Conservation (phyloP, 1,139 yeast genomes). For the Debaryomyces sp. region DNA sequence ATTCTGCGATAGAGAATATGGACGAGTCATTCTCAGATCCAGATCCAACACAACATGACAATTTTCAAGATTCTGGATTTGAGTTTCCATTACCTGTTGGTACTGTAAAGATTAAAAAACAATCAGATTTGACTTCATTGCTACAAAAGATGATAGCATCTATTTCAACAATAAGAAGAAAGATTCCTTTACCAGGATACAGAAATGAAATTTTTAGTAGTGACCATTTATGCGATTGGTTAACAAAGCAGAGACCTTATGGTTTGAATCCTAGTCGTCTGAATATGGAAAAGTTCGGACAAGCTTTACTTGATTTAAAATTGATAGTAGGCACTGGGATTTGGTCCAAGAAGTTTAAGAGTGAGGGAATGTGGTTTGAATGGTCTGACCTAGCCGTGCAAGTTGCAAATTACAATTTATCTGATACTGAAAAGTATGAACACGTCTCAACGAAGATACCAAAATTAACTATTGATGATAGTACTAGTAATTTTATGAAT, state of each 20-base stretch:
- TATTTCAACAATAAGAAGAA: constrained; percentile 34
- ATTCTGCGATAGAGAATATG: background rate
- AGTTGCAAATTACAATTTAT: constrained; percentile 19
- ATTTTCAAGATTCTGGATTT: constrained; percentile 15
- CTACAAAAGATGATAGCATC: constrained; percentile 26
- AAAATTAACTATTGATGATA: constrained; percentile 17
- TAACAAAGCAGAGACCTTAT: constrained; percentile 31
- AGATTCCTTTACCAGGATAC: constrained; percentile 46
- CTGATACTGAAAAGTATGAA: background rate
- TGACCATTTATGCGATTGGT: constrained; percentile 37
- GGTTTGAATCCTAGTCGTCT: constrained; percentile 42
- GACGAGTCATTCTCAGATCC: background rate
- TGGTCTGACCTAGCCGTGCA: constrained; percentile 43
- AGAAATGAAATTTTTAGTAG: constrained; percentile 43
- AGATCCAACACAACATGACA: background rate
- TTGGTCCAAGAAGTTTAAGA: constrained; percentile 38
- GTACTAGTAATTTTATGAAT: constrained; percentile 24
- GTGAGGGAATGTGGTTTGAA: constrained; percentile 52
- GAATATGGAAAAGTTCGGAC: constrained; percentile 48
- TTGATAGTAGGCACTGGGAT: constrained; percentile 37
- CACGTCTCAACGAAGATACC: constrained; percentile 1
- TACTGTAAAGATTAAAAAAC: constrained; percentile 22
- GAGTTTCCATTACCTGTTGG: constrained; percentile 41
- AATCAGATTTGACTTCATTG: constrained; percentile 21
- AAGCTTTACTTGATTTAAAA: constrained; percentile 39